A percentile compares a stretch with the other conserved stretches of the same genome.
phyloP scores from a whole-genome alignment of 495 filamentous ascomycete species.

The Annulohypoxylon maeteangense region DNA sequence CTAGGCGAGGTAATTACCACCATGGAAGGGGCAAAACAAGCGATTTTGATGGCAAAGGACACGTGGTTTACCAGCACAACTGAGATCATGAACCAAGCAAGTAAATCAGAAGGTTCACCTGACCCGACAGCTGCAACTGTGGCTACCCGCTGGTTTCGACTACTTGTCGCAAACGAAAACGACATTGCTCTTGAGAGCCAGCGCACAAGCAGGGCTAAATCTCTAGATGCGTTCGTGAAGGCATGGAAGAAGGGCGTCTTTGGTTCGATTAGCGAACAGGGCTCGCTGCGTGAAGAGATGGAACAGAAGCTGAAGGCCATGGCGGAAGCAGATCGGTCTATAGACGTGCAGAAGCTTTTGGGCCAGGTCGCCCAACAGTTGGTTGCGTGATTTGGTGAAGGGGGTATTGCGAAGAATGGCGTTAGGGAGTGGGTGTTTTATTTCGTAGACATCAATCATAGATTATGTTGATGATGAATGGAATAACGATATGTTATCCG shows the following conservation, averaged over 20 bases:
- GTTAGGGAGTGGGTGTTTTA: neutral
- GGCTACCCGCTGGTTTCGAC: constrained; percentile 49
- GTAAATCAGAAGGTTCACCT: neutral
- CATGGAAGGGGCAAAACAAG: constrained; percentile 29
- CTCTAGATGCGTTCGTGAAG: constrained; percentile 46
- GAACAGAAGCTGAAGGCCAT: constrained; percentile 43
- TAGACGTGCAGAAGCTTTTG: constrained; percentile 55
- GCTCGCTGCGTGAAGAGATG: constrained; percentile 26
- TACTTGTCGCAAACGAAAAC: constrained; percentile 52
- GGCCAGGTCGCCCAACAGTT: constrained; percentile 36
- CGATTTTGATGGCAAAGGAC: constrained; percentile 40
- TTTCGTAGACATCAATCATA: constrained; percentile 4
- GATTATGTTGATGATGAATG: neutral
- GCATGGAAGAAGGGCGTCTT: constrained; percentile 48
- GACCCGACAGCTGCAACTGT: constrained; percentile 27
- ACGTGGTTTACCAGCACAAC: constrained; percentile 37
- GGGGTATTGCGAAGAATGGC: neutral
- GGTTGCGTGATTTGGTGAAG: neutral
- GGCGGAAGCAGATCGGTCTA: constrained; percentile 51
- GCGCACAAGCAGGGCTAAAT: constrained; percentile 52
- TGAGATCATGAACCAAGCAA: constrained; percentile 35
- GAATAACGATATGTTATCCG: neutral
- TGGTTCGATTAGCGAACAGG: constrained; percentile 33
- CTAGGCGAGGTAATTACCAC: constrained; percentile 47
- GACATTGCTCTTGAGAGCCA: constrained; percentile 53